Conservation (phyloP, 208 protist genomes). For the Endotrypanum monterogeii region DNA sequence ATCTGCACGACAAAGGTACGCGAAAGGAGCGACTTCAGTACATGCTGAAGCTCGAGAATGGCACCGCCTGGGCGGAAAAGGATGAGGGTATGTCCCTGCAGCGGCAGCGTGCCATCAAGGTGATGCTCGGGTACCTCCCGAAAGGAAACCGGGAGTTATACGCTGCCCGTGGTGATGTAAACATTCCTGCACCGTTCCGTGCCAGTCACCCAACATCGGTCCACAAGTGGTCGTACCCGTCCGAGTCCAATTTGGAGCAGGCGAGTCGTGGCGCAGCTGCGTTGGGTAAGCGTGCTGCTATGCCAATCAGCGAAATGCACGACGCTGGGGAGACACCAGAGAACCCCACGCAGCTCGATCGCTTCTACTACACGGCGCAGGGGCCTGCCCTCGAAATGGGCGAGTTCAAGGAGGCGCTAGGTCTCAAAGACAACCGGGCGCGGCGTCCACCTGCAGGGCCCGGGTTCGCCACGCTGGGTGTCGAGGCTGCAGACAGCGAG, state of each 20-base stretch:
- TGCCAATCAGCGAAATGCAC: conserved; percentile 90
- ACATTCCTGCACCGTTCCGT: conserved; percentile 81
- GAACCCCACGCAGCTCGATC: conserved; percentile 77
- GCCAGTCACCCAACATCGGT: conserved; percentile 79
- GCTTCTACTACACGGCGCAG: conserved; percentile 82
- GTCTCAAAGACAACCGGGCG: conserved; percentile 83
- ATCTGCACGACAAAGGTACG: conserved; percentile 58
- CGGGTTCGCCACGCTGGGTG: conserved; percentile 79
- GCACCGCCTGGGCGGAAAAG: conserved; percentile 87
- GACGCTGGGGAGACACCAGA: conserved; percentile 79
- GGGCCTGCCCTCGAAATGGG: conserved; percentile 83
- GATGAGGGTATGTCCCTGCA: conserved; percentile 87
- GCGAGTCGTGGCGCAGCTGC: conserved; percentile 72
- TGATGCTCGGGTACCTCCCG: conserved; percentile 86
- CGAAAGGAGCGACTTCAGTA: conserved; percentile 64
- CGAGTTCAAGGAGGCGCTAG: conserved; percentile 86
- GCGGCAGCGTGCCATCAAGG: conserved; percentile 84
- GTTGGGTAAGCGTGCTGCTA: conserved; percentile 79
- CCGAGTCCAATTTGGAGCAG: conserved; percentile 86
- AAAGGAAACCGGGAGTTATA: conserved; percentile 90
- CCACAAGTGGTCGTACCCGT: conserved; percentile 69
- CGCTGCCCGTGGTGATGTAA: conserved; percentile 83
- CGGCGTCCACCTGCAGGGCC: conserved; percentile 48
- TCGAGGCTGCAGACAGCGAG: conserved; percentile 14
- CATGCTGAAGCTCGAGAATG: conserved; percentile 65